Evolutionary conservation across 768 basidiomycete species (phyloP).

Genomic region (Jaapia argillacea): DNA sequence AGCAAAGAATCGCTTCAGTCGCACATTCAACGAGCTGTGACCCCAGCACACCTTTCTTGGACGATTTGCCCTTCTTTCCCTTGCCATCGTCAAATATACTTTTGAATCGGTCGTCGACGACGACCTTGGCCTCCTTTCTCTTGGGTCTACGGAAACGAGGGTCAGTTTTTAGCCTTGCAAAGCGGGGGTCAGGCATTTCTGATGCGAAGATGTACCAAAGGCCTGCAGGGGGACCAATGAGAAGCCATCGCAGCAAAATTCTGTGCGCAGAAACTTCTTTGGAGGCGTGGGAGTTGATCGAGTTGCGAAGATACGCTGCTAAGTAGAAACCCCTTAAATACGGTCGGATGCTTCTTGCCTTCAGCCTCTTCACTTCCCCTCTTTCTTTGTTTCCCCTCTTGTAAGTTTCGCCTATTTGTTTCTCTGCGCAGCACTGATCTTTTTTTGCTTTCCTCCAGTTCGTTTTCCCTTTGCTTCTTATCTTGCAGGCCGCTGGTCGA

Average conservation of each 20-base stretch:
- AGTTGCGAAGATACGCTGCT: slow-evolving; percentile 2
- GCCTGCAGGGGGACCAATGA: slow-evolving; percentile 3
- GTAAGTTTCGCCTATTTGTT: slow-evolving; percentile 8
- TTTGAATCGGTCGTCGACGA: slow-evolving; percentile 90
- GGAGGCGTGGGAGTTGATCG: slow-evolving; percentile 3
- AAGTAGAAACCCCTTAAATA: slow-evolving; percentile 10
- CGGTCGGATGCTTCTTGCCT: background rate
- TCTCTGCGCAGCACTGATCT: slow-evolving; percentile 3
- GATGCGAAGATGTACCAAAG: no score
- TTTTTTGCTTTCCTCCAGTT: background rate
- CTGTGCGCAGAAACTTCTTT: background rate
- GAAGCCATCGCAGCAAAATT: background rate
- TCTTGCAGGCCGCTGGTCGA: slow-evolving; percentile 28
- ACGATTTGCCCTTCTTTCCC: slow-evolving; percentile 12
- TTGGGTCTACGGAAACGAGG: slow-evolving; percentile 86
- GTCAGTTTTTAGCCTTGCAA: slow-evolving; percentile 79
- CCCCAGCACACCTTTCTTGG: no score
- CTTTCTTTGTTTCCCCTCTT: slow-evolving; percentile 8
- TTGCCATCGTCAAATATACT: slow-evolving; percentile 43
- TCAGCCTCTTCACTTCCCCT: slow-evolving; percentile 6
- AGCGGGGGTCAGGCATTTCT: slow-evolving; percentile 75
- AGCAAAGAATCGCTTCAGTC: no score
- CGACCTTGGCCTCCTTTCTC: slow-evolving; percentile 71
- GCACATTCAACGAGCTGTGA: no score
- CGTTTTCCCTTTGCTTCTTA: slow-evolving; percentile 10